Conservation (phyloP, 768 basidiomycete species). For the Suillus clintonianus region DNA sequence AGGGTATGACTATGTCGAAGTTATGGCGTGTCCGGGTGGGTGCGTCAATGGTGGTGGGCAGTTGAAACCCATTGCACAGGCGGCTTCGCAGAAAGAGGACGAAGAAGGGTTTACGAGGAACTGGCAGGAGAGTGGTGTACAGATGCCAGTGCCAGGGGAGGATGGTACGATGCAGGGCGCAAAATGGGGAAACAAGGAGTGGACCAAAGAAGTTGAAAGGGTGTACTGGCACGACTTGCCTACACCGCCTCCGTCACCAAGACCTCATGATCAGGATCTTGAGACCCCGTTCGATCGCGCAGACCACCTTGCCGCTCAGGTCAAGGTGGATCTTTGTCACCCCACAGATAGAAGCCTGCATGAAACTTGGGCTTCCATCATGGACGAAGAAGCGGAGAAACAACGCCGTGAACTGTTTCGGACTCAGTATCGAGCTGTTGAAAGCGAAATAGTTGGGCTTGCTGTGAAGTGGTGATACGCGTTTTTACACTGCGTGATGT, state of each 20-base stretch:
- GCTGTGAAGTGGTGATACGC: constrained; percentile 69
- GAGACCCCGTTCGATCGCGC: constrained; percentile 16
- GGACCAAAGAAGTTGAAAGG: constrained; percentile 79
- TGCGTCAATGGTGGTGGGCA: constrained; percentile 99
- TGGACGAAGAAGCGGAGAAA: constrained; percentile 47
- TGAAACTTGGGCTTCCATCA: constrained; percentile 35
- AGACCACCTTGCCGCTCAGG: constrained; percentile 39
- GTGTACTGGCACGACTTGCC: constrained; percentile 71
- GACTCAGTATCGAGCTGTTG: constrained; percentile 83
- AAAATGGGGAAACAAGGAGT: constrained; percentile 82
- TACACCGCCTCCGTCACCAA: constrained; percentile 49
- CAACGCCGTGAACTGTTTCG: constrained; percentile 56
- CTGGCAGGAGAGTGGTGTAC: constrained; percentile 59
- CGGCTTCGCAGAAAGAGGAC: constrained; percentile 33
- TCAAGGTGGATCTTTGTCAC: constrained; percentile 44
- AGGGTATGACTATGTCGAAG: constrained; percentile 89
- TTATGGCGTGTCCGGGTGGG: constrained; percentile 98
- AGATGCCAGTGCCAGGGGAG: constrained; percentile 20
- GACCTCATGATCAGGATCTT: constrained; percentile 10
- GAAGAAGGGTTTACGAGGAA: constrained; percentile 69
- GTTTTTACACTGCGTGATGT: constrained; percentile 12
- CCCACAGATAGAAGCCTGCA: constrained; percentile 31
- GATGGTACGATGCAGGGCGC: constrained; percentile 41
- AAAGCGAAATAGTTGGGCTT: constrained; percentile 78
- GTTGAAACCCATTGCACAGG: constrained; percentile 15